Evolutionary conservation across 208 protist species (phyloP), one percentile per base, ranked within the genome.

Genomic region (Leishmania gerbilli): DNA sequence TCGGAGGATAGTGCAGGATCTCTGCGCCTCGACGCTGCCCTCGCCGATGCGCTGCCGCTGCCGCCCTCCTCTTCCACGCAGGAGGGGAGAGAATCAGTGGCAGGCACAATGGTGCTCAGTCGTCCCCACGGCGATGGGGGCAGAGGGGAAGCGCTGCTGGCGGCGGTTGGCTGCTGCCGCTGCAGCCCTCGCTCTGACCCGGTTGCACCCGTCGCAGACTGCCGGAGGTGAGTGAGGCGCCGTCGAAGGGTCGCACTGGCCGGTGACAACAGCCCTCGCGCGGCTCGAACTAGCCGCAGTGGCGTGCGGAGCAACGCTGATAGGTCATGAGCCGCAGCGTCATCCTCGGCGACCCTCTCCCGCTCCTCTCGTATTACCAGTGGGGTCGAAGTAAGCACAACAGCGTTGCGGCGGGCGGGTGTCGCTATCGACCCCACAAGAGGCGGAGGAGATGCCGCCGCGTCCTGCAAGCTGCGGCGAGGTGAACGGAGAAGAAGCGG

Each of bases 161-260:
- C 8, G 40, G 47, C 40, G 47, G 62, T 31, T 9, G 42, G 53
- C 42, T 34, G 80, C 24, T 55, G 72, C 55, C n/a, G 60, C 34
- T 65, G 45, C 64, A 17, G n/a, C 4, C 37, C 72, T 64, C 13
- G 42, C 17, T 31, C 51, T 55, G 42, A 27, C 78, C 42, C 40
- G 47, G 27, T 27, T 37, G 72, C 53, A 2, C 60, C 74, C 13
- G 60, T 37, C 34, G 91, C 40, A 71, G 89, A 92, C 55, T 90
- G 82, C 11, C 88, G 89, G 51, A 93, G 74, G 79, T 90, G 86
- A 4, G 91, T 88, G 58, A 95, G 85, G 17, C 87, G 88, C 53
- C 87, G 86, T 64, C 81, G 71, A 5, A 89, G 74, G 7, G 87
- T 86, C 7, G 77, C 75, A 34, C 77, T 58, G 1, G 56, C 79